Evolutionary conservation across 257 asterid genomes (phyloP).

Genomic region (Gentiana straminea): DNA sequence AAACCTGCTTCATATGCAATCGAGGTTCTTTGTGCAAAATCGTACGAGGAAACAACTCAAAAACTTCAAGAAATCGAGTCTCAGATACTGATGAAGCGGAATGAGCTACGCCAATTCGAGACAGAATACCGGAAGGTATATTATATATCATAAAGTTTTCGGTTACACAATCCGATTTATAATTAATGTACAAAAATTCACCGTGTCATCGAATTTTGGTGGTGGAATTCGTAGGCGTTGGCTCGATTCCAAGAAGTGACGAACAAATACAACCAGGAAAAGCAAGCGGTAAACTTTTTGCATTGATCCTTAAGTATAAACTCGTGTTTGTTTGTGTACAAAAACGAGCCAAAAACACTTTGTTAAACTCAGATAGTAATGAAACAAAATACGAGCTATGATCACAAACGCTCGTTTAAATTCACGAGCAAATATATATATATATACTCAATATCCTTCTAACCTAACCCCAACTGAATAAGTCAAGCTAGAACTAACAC

Average conservation of each 20-base stretch:
- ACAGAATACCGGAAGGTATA: slow-evolving; percentile 90
- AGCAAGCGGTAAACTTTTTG: slow-evolving; percentile 69
- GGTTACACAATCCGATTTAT: neutral
- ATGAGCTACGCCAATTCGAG: slow-evolving; percentile 90
- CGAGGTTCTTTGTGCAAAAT: slow-evolving; percentile 88
- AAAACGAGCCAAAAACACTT: no score
- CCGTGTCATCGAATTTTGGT: neutral
- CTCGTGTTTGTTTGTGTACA: no score
- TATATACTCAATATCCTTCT: no score
- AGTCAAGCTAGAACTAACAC: no score
- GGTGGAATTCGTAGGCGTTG: slow-evolving; percentile 57
- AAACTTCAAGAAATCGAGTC: slow-evolving; percentile 82
- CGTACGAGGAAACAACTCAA: slow-evolving; percentile 90
- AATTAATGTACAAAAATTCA: neutral
- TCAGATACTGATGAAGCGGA: slow-evolving; percentile 90
- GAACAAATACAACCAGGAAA: slow-evolving; percentile 82
- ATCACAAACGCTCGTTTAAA: no score
- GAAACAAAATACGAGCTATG: no score
- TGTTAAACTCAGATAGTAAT: no score
- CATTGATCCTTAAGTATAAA: neutral
- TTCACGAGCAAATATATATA: no score
- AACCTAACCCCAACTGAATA: no score
- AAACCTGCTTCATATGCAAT: slow-evolving; percentile 79
- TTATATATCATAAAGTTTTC: neutral
- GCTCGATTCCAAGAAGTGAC: slow-evolving; percentile 97